Evolutionary conservation across 768 basidiomycete species (phyloP), one percentile per base, ranked within the genome.

Genomic region (Xerocomus spinulosus): DNA sequence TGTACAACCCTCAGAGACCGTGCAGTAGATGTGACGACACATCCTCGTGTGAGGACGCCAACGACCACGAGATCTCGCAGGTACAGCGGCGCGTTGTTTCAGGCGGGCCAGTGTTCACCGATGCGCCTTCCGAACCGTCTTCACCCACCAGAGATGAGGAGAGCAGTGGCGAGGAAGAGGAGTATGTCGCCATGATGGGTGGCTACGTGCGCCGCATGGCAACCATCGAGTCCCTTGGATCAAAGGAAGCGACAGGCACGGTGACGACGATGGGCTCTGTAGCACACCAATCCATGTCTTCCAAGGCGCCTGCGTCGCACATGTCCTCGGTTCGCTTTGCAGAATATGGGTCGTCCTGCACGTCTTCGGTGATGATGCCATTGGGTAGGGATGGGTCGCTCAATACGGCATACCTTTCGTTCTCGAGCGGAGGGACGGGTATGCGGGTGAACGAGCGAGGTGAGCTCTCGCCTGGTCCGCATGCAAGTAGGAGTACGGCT

Each of bases 191-290:
- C 6, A 73, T 89, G 41, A 68, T 90, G 46, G 83, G 85, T 44
- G 72, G 76, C 20, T 78, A 73, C 56, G 74, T 89, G 36, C 73
- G 77, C 43, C 83, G 87, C 32, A 87, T 90, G 87, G 82, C 85
- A 17, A 89, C 87, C 24, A 89, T 89, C 51, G 85, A 88, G 62
- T 82, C 80, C 35, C 73, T 88, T 63, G 86, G 85, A 33, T 85
- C 82, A 15, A 74, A 78, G 42, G 87, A 90, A 57, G 63, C 51
- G 29, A 51, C 50, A 12, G 37, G 54, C 32, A 56, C 55, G 33
- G 70, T 41, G 64, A 66, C 56, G 21, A 69, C 29, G 66, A 61
- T 32, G 68, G 56, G 62, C 53, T 63, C 60, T 18, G 62, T 54
- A 55, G 42, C 68, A 48, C 52, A 24, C 48, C 44, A 39, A 44